Evolutionary conservation across 1,139 yeast species (phyloP).

Genomic region (Arxiozyma telluris): DNA sequence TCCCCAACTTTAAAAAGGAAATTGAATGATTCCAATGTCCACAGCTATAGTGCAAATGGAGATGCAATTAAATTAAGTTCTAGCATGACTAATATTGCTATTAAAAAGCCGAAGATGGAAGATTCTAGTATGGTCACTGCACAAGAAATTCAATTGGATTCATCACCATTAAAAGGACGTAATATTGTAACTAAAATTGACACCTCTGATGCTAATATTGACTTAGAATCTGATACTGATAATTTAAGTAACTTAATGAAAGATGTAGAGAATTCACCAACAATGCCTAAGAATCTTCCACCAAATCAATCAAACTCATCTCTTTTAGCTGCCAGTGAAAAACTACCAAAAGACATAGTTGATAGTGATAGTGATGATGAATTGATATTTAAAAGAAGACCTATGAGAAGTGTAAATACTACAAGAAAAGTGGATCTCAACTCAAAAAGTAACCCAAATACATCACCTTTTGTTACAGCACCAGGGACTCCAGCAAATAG

Average conservation of each 20-base stretch:
- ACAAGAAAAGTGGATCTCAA: slow-evolving; percentile 30
- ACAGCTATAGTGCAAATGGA: neutral
- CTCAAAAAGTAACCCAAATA: slow-evolving; percentile 22
- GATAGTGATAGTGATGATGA: slow-evolving; percentile 43
- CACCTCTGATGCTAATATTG: neutral
- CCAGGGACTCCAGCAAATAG: slow-evolving; percentile 26
- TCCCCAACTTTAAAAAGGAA: slow-evolving; percentile 11
- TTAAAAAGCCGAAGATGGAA: slow-evolving; percentile 6
- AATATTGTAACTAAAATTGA: neutral
- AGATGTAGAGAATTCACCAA: slow-evolving; percentile 19
- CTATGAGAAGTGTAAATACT: slow-evolving; percentile 31
- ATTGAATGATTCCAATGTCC: neutral
- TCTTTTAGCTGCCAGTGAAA: neutral
- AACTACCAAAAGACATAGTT: slow-evolving; percentile 11
- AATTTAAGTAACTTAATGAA: slow-evolving; percentile 9
- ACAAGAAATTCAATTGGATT: slow-evolving; percentile 14
- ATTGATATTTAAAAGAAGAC: slow-evolving; percentile 38
- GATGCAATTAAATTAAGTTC: neutral
- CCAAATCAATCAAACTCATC: neutral
- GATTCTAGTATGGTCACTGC: neutral
- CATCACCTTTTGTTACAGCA: slow-evolving; percentile 32
- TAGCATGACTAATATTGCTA: slow-evolving; percentile 3
- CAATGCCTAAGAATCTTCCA: slow-evolving; percentile 7
- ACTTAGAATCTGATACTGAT: slow-evolving; percentile 1
- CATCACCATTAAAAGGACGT: slow-evolving; percentile 17